phyloP scores from a whole-genome alignment of 371 early-diverging fungal genomes.

The Globomyces sp. region DNA sequence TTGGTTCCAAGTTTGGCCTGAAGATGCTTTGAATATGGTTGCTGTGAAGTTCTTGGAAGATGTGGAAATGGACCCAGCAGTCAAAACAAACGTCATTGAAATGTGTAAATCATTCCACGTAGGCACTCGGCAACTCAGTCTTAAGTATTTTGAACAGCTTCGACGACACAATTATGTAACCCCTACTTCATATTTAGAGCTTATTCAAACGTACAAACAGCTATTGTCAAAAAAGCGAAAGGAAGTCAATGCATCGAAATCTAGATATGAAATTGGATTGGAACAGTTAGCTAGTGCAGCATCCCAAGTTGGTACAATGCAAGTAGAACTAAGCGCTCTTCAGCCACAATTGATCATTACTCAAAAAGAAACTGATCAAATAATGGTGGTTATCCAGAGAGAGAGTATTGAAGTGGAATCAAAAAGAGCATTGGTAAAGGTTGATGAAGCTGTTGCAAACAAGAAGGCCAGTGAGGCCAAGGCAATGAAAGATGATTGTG shows the following conservation, averaged over 20 bases:
- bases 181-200: conserved; percentile 53
- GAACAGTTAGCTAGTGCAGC: conserved; percentile 54
- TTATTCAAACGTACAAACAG: conserved; percentile 54
- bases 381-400: conserved; percentile 48
- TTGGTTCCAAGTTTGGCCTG: conserved; percentile 64
- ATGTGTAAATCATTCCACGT: conserved; percentile 56
- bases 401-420: conserved; percentile 55
- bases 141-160: conserved; percentile 41
- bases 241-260: conserved; percentile 46
- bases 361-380: conserved; percentile 52
- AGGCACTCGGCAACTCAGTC: conserved; percentile 38
- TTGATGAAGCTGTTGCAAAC: conserved; percentile 55
- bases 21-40: conserved; percentile 57
- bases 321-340: conserved; percentile 48
- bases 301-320: conserved; percentile 53
- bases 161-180: conserved; percentile 55
- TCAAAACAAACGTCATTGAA: conserved; percentile 40
- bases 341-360: conserved; percentile 55
- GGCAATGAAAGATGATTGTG: conserved; percentile 59
- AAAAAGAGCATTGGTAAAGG: conserved; percentile 50
- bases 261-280: conserved; percentile 53
- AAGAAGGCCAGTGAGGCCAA: conserved; percentile 54
- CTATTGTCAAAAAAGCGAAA: conserved; percentile 48
- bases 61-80: conserved; percentile 42
- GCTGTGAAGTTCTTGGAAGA: conserved; percentile 51